Conservation (phyloP, 805 yeast genomes). For the Metschnikowia corniflorae region DNA sequence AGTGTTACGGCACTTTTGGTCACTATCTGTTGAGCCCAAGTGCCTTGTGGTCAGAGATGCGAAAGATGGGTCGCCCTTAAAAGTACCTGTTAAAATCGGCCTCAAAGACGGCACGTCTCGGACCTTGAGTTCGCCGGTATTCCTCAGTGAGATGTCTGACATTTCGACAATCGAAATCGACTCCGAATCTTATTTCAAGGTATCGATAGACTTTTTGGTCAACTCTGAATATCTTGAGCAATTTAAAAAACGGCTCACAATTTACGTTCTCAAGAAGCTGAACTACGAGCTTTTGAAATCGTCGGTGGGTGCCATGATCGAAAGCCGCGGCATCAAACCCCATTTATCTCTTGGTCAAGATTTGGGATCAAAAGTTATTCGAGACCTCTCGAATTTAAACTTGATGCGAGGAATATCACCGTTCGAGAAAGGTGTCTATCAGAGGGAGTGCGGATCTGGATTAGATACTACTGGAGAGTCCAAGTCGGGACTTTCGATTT, state of each 20-base stretch:
- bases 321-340: constrained; percentile 31
- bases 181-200: constrained; percentile 51
- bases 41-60: constrained; percentile 78
- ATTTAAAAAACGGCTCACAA: constrained; percentile 42
- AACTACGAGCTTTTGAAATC: constrained; percentile 38
- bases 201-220: constrained; percentile 41
- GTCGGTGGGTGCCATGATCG: constrained; percentile 30
- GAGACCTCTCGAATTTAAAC: constrained; percentile 21
- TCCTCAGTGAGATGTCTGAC: constrained; percentile 56
- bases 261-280: constrained; percentile 49
- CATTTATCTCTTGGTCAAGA: constrained; percentile 24
- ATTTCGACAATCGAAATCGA: constrained; percentile 47
- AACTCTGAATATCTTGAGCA: constrained; percentile 41
- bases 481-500: constrained; percentile 39
- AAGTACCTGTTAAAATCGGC: constrained; percentile 40
- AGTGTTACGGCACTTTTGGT: constrained; percentile 89
- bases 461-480: constrained; percentile 18
- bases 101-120: constrained; percentile 36
- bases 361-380: constrained; percentile 25
- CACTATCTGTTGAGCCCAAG: constrained; percentile 73
- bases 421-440: constrained; percentile 31
- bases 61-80: constrained; percentile 52
- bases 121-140: constrained; percentile 54
- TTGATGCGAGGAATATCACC: constrained; percentile 22
- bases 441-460: constrained; percentile 23